phyloP scores from a whole-genome alignment of 768 basidiomycete species.

The Termitomyces sp. region DNA sequence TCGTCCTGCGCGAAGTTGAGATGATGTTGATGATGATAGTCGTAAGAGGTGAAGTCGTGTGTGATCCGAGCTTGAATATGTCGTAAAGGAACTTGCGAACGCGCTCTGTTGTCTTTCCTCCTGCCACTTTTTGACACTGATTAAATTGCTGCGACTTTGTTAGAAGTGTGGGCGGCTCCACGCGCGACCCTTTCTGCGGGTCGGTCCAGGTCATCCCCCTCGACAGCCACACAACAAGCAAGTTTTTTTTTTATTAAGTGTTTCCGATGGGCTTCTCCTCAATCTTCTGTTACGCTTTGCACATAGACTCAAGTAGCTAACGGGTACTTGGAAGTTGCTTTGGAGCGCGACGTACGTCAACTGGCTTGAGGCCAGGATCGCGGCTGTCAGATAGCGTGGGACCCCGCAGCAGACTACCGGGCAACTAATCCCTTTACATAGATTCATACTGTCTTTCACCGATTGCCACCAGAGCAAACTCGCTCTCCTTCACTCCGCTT shows the following conservation, averaged over 20 bases:
- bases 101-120: not conserved
- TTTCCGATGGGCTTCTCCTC: not conserved
- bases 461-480: not conserved
- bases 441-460: constrained; percentile 1
- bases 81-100: not conserved
- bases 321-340: constrained; percentile 4
- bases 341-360: constrained; percentile 10
- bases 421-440: not conserved
- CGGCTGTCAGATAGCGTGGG: constrained; percentile 13
- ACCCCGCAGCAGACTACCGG: constrained; percentile 6
- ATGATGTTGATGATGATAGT: not conserved
- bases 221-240: not conserved
- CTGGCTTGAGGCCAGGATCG: constrained; percentile 2
- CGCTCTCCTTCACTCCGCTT: constrained; percentile 11
- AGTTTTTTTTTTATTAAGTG: not conserved
- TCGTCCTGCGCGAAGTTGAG: not conserved
- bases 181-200: not conserved
- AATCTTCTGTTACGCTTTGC: constrained; percentile 8
- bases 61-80: constrained; percentile 1
- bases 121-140: not conserved
- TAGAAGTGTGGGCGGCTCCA: not conserved
- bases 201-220: not conserved
- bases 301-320: not conserved
- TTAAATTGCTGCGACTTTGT: not conserved
- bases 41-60: not conserved